Evolutionary conservation across 805 yeast species (phyloP).

Genomic region (Maudiozyma barnettii): DNA sequence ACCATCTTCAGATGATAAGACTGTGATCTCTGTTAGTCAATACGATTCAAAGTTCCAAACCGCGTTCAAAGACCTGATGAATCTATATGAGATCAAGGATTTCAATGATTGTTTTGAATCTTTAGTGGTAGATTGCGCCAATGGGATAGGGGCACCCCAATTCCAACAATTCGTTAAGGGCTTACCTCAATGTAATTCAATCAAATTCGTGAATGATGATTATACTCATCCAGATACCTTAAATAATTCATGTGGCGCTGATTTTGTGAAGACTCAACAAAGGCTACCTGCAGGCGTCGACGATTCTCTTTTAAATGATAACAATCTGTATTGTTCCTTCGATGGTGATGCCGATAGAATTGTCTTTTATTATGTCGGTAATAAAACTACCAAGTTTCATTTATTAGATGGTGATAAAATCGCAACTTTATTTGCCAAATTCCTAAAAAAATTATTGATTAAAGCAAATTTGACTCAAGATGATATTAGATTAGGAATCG

Average conservation of each 20-base stretch:
- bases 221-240: constrained; percentile 46
- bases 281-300: constrained; percentile 53
- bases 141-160: constrained; percentile 92
- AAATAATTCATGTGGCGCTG: constrained; percentile 88
- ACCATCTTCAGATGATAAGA: neutral
- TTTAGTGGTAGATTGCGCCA: constrained; percentile 80
- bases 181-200: constrained; percentile 29
- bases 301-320: constrained; percentile 23
- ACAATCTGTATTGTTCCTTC: constrained; percentile 63
- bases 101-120: constrained; percentile 10
- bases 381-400: constrained; percentile 33
- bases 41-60: constrained; percentile 56
- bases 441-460: constrained; percentile 45
- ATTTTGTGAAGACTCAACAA: constrained; percentile 86
- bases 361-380: constrained; percentile 64
- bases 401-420: constrained; percentile 90
- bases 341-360: constrained; percentile 98
- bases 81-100: constrained; percentile 8
- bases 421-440: constrained; percentile 71
- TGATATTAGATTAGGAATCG: constrained; percentile 57
- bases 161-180: constrained; percentile 36
- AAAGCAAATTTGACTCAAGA: constrained; percentile 32
- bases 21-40: constrained; percentile 41
- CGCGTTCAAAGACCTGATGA: constrained; percentile 21
- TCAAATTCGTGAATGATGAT: constrained; percentile 44